These are phyloP conservation scores for Geum urbanum DNA, from an alignment of 306 rosid genomes.

Conservation along the genomic window DNA sequence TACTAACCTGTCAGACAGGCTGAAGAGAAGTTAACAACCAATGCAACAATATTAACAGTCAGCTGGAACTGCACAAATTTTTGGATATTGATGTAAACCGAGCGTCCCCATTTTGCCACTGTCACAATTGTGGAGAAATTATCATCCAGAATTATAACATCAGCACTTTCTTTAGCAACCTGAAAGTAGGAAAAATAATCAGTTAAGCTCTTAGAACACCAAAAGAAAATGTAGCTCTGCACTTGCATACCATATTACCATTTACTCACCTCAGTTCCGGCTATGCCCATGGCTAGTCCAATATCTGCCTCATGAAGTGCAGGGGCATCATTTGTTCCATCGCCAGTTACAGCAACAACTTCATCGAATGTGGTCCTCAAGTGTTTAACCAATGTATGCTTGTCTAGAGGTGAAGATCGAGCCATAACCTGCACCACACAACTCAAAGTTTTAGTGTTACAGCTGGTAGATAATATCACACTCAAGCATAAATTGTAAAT, in stretches of 20 bases:
- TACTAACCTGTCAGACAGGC: slow-evolving; percentile 84
- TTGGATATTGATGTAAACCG: slow-evolving; percentile 88
- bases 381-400: slow-evolving; percentile 83
- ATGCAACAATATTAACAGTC: slow-evolving; percentile 87
- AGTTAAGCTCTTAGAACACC: slow-evolving; percentile 9
- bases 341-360: slow-evolving; percentile 98
- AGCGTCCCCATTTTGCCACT: slow-evolving; percentile 98
- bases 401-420: slow-evolving; percentile 94
- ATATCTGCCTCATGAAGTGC: slow-evolving; percentile 99
- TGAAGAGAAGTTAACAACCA: slow-evolving; percentile 88
- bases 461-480: slow-evolving; percentile 1
- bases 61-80: slow-evolving; percentile 96
- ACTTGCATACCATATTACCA: slow-evolving; percentile 16
- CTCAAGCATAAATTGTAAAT: slow-evolving; percentile 1
- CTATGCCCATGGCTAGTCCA: slow-evolving; percentile 99
- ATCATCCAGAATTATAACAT: slow-evolving; percentile 91
- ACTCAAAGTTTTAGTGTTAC: slow-evolving; percentile 19
- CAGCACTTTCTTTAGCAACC: slow-evolving; percentile 99
- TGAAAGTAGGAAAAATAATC: slow-evolving; percentile 30
- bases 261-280: slow-evolving; percentile 86
- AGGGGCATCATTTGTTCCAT: slow-evolving; percentile 98
- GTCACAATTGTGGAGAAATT: slow-evolving; percentile 97
- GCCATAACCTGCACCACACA: slow-evolving; percentile 71
- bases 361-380: slow-evolving; percentile 79
- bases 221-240: neutral